Base-by-base conservation (phyloP, 2,329 filamentous ascomycete genomes). In the Neonectria hederae region DNA sequence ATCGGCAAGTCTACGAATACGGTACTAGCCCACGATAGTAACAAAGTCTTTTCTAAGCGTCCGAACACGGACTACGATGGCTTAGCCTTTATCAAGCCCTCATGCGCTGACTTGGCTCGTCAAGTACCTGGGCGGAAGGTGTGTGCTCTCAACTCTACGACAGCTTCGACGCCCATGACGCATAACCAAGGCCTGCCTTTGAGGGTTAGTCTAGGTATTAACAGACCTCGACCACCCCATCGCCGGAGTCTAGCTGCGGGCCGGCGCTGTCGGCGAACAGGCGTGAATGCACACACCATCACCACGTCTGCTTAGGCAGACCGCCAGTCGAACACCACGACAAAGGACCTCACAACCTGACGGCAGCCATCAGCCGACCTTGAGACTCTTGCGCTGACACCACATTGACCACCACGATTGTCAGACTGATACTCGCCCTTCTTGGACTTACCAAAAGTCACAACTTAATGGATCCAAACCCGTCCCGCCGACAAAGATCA, bases 1-100 rank as follows among this genome's bases (percentile, higher is more conserved):
- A 62, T 65, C 59, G 59, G 58, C 58, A 59, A 49, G 51, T 46
- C 49, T 54, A 22, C 48, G 38, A 43, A 54, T 48, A 30, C 35
- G 35, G 35, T 38, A 17, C 35, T 38, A n/a, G 35, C 35, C 35
- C 14, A n/a, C 43, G 51, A 24, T 21, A 26, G 53, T 52, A 26
- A 28, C 42, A 45, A 40, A 63, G 56, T 45, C n/a, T 24, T 38
- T 53, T 58, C 35, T 26, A 19, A 48, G 28, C 19, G 26, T 54
- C 26, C 45, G 24, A 42, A 10, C 17, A 11, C 17, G n/a, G n/a
- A n/a, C 38, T 19, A 19, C 21, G n/a, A 5, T 42, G 38, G n/a
- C 38, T 42, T 42, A n/a, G 38, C n/a, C 38, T 19, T 42, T 21
- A 42, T 42, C 38, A 9, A 21, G n/a, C 38, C 38, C 6, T 10